A percentile compares a stretch with the other conserved stretches of the same genome.
These are phyloP conservation scores for Hirschfeldia incana DNA, from an alignment of 345 rosid genomes.

Conservation along the genomic window DNA sequence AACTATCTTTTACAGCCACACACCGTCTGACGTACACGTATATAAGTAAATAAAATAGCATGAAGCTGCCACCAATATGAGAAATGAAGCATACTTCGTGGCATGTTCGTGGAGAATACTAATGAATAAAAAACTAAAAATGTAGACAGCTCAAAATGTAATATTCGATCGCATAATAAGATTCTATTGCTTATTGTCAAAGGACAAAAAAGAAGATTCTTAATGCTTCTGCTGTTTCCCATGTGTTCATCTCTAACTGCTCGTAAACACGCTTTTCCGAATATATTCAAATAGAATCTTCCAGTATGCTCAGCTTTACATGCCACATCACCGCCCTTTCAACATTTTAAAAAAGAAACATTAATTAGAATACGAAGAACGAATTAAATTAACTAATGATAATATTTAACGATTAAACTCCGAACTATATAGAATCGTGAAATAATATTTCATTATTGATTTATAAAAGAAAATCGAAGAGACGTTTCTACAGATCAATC, in stretches of 20 bases:
- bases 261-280: background rate
- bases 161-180: slow-evolving; percentile 8
- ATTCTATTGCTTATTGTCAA: background rate
- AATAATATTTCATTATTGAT: background rate
- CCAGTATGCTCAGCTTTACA: background rate
- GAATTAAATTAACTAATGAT: background rate
- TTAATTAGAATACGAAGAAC: background rate
- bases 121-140: background rate
- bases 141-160: slow-evolving; percentile 16
- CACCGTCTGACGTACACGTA: background rate
- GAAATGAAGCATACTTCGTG: background rate
- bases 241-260: slow-evolving; percentile 3
- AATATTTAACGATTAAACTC: background rate
- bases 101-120: background rate
- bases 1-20: background rate
- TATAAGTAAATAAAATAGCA: background rate
- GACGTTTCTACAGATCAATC: background rate
- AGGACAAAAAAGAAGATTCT: background rate
- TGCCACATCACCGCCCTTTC: slow-evolving; percentile 4
- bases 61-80: background rate
- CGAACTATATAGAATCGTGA: background rate
- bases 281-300: background rate
- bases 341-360: background rate
- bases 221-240: background rate
- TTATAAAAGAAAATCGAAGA: background rate